Evolutionary conservation across 2,329 filamentous ascomycete genomes (phyloP), one percentile per base, ranked within the genome.

Genomic region (Ophiobolus disseminans): DNA sequence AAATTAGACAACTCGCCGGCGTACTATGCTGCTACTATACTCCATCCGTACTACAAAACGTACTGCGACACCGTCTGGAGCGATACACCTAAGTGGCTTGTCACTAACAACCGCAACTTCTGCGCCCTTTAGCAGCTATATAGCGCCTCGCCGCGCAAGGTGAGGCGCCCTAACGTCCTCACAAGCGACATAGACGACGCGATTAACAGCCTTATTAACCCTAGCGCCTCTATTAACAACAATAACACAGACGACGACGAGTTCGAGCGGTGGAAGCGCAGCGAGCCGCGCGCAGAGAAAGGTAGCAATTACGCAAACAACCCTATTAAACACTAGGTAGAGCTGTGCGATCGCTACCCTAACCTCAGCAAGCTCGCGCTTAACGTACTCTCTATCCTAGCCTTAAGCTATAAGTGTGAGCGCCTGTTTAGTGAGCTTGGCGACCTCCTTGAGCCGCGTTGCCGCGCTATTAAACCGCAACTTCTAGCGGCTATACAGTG

Each of bases 61-160:
- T 51, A 51, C 31, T 51, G 43, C 43, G 31, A 47, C 8, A 14
- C 35, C 2, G 10, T 5, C 4, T 48, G 39, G 45, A 14, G 5
- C 16, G 22, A 42, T 17, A 42, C 19, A 28, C 45, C 39, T 37
- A 20, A 38, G 8, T 55, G 36, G 52, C 31, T 55, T 7, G 41
- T 5, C 11, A 11, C 14, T n/a, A 41, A 38, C 11, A 32, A 50
- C 32, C 10, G 10, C 13, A 17, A 22, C 1, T 52, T 52, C 13
- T 23, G 17, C 19, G 26, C 37, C 13, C 11, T 39, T 9, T 48
- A 28, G 44, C 34, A 34, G 10, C 4, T 26, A 34, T 50, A 50
- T 25, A 45, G 35, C 7, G 10, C 26, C 31, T 26, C 13, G 14
- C 19, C 20, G 26, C 37, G 21, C 37, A 19, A 9, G 19, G n/a